Evolutionary conservation across 2,329 filamentous ascomycete genomes (phyloP), one percentile per base, ranked within the genome.

Genomic region (Claviceps maximensis): DNA sequence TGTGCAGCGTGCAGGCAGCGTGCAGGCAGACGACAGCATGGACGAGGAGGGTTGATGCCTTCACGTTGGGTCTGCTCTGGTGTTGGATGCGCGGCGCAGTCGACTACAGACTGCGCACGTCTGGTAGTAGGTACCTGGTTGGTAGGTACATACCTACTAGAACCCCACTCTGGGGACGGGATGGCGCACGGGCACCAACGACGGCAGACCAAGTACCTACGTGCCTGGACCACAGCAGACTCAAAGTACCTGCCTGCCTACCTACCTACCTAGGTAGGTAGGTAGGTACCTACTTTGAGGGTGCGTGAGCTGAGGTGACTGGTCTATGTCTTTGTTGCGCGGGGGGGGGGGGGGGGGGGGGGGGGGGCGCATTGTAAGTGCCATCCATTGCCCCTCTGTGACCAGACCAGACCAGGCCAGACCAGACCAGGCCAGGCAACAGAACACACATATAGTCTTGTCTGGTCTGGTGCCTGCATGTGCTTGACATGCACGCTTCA

Each of bases 111-210:
- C 21, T 47, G 25, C 44, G 46, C 21, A 41, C 13, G 7, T 12
- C 19, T 2, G 21, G 45, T 23, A 45, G 25, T n/a, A 52, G 21
- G 12, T 15, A 19, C 27, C 27, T 29, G 9, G 27, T 29, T 6
- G 27, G 27, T 31, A 33, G 31, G 9, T 10, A 33, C n/a, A n/a
- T n/a, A n/a, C 27, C 9, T 29, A 29, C 15, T 25, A n/a, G 44
- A 17, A 51, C 55, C 54, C 58, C 58, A 57, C 56, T 45, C 53
- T 31, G 40, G 55, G 55, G 58, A 55, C 55, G 56, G 54, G 55
- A 58, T 55, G 56, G 54, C 56, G n/a, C n/a, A n/a, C n/a, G 53
- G 58, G 53, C 53, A 51, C 51, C 55, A 54, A 59, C 58, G 42
- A 29, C 47, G 47, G 50, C 57, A 59, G 59, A 60, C 17, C 36